Base-by-base conservation (phyloP, 2,329 filamentous ascomycete genomes). In the Phoma sp. region DNA sequence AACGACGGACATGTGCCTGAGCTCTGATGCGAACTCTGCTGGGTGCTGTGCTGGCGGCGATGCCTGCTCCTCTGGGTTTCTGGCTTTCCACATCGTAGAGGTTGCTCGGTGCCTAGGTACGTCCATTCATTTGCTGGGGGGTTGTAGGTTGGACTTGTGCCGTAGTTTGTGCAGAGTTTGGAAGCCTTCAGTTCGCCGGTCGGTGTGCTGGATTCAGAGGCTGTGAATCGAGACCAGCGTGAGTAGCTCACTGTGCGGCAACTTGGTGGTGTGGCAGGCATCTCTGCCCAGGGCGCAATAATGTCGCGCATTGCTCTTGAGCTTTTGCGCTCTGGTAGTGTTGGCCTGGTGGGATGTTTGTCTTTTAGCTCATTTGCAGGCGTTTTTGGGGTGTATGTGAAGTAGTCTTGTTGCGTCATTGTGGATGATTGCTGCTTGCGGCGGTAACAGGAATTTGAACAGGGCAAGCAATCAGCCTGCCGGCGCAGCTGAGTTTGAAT, bases 171-270 rank as follows among this genome's bases (percentile, higher is more conserved):
- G 53, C 63, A 69, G 2, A 69, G 46, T 25, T 53, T 47, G 4
- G 65, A 67, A 11, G 60, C 61, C 28, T 61, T 66, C 40, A 68
- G 57, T 15, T 59, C 59, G 9, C 61, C 62, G 5, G 14, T 48
- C 3, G 61, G 54, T 34, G 49, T 53, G 32, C 28, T 47, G 14
- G 21, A 17, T 5, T 33, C 25, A 2, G 51, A 47, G 11, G 54
- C 26, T 12, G 47, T 56, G 57, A 67, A 70, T 21, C 50, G 40
- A 11, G 53, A 53, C 67, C 67, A 70, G 46, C 57, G 55, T 5
- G 59, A 57, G 47, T 46, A 62, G 45, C 57, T 61, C 9, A 71
- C 49, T 6, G 58, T 34, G 17, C 47, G 55, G 48, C 59, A 68
- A 23, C 53, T 50, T 4, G 54, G 57, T 29, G 62, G 58, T 26